Evolutionary conservation across 169 alveolate species (phyloP).

Genomic region (Toxoplasma gondii): DNA sequence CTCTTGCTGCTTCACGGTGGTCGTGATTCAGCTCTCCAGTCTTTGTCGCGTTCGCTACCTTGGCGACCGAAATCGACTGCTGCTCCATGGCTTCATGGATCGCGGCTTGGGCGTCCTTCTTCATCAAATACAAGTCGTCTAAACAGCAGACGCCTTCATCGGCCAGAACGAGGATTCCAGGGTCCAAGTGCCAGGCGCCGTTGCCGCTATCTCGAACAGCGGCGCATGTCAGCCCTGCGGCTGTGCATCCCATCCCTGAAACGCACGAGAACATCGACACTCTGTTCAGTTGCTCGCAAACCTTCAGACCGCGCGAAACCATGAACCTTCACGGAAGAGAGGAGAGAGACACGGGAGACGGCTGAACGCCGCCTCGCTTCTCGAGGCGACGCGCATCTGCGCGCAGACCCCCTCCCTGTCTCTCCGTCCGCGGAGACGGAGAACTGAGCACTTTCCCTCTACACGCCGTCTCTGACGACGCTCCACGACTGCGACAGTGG

Average conservation of each 20-base stretch:
- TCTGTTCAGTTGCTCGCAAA: background rate
- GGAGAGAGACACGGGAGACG: background rate
- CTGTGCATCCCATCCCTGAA: constrained; percentile 88
- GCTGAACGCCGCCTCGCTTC: background rate
- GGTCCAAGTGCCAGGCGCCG: constrained; percentile 86
- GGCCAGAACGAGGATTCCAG: constrained; percentile 95
- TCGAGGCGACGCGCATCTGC: background rate
- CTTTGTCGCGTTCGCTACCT: constrained; percentile 80
- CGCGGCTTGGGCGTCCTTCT: constrained; percentile 85
- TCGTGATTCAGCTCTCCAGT: too few species aligned
- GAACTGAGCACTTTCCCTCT: too few species aligned
- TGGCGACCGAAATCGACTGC: constrained; percentile 92
- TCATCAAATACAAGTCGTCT: constrained; percentile 91
- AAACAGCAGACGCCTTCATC: constrained; percentile 96
- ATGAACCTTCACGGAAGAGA: background rate
- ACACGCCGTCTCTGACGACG: too few species aligned
- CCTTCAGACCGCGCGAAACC: background rate
- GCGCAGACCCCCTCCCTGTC: too few species aligned
- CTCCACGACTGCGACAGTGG: too few species aligned
- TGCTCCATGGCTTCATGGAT: constrained; percentile 97
- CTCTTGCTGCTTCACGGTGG: too few species aligned
- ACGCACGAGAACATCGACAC: background rate
- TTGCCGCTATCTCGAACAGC: constrained; percentile 85
- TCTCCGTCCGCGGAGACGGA: too few species aligned
- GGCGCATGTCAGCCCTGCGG: constrained; percentile 93